These are phyloP conservation scores for Annulohypoxylon truncatum DNA, from an alignment of 2,329 filamentous ascomycete species.

Conservation along the genomic window DNA sequence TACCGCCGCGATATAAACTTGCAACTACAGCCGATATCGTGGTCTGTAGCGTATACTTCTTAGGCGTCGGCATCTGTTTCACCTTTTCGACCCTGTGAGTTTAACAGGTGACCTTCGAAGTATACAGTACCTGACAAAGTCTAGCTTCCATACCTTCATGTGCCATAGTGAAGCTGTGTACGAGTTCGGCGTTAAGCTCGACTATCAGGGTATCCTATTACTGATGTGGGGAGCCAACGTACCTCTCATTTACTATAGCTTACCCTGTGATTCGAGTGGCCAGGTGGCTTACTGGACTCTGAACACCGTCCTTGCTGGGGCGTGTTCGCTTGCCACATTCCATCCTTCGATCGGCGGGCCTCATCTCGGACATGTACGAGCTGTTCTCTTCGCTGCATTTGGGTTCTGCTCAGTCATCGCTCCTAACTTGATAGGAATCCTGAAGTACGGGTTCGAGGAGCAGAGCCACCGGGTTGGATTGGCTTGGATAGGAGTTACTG, in stretches of 20 bases:
- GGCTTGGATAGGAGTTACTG: constrained; percentile 54
- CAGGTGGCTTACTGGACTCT: constrained; percentile 53
- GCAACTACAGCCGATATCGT: constrained; percentile 54
- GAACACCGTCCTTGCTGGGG: constrained; percentile 51
- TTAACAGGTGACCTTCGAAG: background rate
- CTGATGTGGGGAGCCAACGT: constrained; percentile 72
- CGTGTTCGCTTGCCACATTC: constrained; percentile 55
- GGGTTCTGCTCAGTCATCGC: constrained; percentile 55
- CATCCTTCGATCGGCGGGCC: constrained; percentile 54
- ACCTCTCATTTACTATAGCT: constrained; percentile 68
- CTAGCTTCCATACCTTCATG: constrained; percentile 67
- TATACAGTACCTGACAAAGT: background rate
- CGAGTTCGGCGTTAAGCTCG: constrained; percentile 66
- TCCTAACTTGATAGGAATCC: constrained; percentile 54
- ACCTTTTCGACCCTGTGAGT: constrained; percentile 57
- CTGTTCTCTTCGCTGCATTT: constrained; percentile 56
- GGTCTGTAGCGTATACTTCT: constrained; percentile 57
- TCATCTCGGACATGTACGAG: constrained; percentile 53
- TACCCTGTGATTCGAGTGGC: constrained; percentile 54
- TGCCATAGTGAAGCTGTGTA: constrained; percentile 64
- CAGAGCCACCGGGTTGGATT: constrained; percentile 56
- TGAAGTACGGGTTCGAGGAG: constrained; percentile 48
- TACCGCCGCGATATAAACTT: constrained; percentile 52
- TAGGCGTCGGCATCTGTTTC: constrained; percentile 60
- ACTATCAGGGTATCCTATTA: constrained; percentile 70